Conservation (phyloP, 192 early-diverging fungal species). For the Coemansia sp. region DNA sequence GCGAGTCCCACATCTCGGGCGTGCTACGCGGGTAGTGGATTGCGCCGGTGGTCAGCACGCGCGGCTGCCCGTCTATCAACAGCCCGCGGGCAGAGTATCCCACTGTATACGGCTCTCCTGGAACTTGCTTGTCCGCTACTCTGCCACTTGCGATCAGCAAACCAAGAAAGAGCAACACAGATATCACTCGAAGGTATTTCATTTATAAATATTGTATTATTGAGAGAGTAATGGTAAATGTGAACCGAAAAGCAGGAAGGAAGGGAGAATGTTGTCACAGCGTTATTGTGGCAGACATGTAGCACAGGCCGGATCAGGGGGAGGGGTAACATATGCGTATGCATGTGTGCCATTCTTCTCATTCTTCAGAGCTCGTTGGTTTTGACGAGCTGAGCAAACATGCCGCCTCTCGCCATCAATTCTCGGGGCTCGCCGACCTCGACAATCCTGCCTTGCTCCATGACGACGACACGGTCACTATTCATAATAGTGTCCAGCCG, state of each 20-base stretch:
- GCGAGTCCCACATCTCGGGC: conserved; percentile 60
- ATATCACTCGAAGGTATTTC: too few relatives aligned
- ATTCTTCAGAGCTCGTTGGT: too few relatives aligned
- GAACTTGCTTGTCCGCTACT: conserved; percentile 14
- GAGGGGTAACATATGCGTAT: too few relatives aligned
- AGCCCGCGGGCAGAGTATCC: conserved; percentile 39
- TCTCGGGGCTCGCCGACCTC: conserved; percentile 68
- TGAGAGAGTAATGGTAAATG: too few relatives aligned
- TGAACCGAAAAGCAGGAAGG: too few relatives aligned
- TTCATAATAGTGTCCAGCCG: too few relatives aligned
- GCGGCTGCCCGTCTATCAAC: conserved; percentile 40
- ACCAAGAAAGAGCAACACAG: too few relatives aligned
- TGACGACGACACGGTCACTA: conserved; percentile 72
- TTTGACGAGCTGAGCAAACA: conserved; percentile 24
- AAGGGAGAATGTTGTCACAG: too few relatives aligned
- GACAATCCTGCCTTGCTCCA: conserved; percentile 66
- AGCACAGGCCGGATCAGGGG: too few relatives aligned
- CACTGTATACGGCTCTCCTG: conserved; percentile 36
- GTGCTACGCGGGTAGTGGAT: conserved; percentile 67
- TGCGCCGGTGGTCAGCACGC: conserved; percentile 52
- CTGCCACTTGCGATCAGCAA: background rate
- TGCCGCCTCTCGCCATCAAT: conserved; percentile 51
- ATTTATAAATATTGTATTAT: too few relatives aligned
- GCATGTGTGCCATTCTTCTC: too few relatives aligned
- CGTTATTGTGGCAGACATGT: too few relatives aligned